Percentiles rank a stretch among this genome's conserved stretches.
Conservation (phyloP, 1,139 yeast species). For the Lodderomyces jiufengensis region DNA sequence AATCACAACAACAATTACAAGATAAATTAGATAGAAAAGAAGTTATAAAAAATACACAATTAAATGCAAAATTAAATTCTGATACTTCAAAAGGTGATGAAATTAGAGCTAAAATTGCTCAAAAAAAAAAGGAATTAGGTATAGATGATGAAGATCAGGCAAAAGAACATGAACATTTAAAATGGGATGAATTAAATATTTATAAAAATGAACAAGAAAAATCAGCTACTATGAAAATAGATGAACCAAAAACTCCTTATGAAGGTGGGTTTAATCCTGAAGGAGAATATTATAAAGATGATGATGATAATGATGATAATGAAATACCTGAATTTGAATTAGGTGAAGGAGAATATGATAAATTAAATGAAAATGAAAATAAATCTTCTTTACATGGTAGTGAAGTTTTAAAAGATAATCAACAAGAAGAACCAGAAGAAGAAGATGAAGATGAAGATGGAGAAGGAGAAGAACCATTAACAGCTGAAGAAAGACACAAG, state of each 20-base stretch:
- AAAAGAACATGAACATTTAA: constrained; percentile 31
- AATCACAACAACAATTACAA: constrained; percentile 3
- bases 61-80: constrained; percentile 36
- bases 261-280: constrained; percentile 89
- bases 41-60: constrained; percentile 41
- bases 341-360: constrained; percentile 44
- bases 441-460: constrained; percentile 32
- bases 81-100: constrained; percentile 35
- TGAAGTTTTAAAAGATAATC: constrained; percentile 24
- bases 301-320: constrained; percentile 42
- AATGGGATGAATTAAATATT: constrained; percentile 74
- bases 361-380: constrained; percentile 12
- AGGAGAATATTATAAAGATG: constrained; percentile 75
- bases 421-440: constrained; percentile 18
- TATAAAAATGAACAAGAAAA: constrained; percentile 67
- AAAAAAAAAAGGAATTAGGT: constrained; percentile 13
- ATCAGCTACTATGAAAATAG: constrained; percentile 76
- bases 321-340: constrained; percentile 38
- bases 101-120: constrained; percentile 39
- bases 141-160: constrained; percentile 6
- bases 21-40: constrained; percentile 41
- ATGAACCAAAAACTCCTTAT: constrained; percentile 96
- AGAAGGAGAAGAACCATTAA: constrained; percentile 31
- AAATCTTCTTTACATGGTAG: constrained; percentile 36
- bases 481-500: constrained; percentile 61